A percentile compares a stretch with the other conserved stretches of the same genome.
These are phyloP conservation scores for Pulveroboletus sp. DNA, from an alignment of 768 basidiomycete species.

Conservation along the genomic window DNA sequence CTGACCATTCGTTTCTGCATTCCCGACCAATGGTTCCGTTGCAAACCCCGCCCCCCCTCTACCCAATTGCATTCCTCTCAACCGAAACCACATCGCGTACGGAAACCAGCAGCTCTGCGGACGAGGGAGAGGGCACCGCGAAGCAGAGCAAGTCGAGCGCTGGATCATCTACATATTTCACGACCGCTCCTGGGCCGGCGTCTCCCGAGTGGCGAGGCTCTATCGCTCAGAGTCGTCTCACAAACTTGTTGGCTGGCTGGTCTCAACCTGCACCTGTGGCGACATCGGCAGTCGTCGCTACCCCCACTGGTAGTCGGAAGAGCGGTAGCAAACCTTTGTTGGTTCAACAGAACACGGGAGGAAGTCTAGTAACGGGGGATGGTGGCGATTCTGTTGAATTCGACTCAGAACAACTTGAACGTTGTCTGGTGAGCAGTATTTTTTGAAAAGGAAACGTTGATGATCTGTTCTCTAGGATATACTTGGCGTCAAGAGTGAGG, in stretches of 20 bases:
- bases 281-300: constrained; percentile 27
- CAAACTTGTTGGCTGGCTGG: constrained; percentile 69
- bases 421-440: constrained; percentile 56
- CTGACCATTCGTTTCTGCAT: constrained; percentile 59
- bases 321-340: constrained; percentile 73
- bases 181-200: constrained; percentile 19
- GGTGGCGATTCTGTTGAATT: constrained; percentile 31
- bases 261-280: constrained; percentile 44
- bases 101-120: constrained; percentile 21
- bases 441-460: constrained; percentile 3
- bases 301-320: constrained; percentile 43
- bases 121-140: constrained; percentile 61
- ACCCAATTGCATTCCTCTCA: constrained; percentile 52
- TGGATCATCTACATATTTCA: constrained; percentile 21
- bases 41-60: constrained; percentile 54
- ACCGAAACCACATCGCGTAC: constrained; percentile 36
- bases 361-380: constrained; percentile 24
- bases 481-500: constrained; percentile 69
- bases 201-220: constrained; percentile 52
- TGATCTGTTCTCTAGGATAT: constrained; percentile 51
- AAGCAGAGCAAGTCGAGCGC: constrained; percentile 40
- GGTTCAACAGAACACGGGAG: constrained; percentile 45
- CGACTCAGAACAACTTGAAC: constrained; percentile 55
- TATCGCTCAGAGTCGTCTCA: constrained; percentile 57
- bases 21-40: constrained; percentile 78